These are phyloP conservation scores for Aspergillus terreus DNA, from an alignment of 2,329 filamentous ascomycete species.

Conservation along the genomic window DNA sequence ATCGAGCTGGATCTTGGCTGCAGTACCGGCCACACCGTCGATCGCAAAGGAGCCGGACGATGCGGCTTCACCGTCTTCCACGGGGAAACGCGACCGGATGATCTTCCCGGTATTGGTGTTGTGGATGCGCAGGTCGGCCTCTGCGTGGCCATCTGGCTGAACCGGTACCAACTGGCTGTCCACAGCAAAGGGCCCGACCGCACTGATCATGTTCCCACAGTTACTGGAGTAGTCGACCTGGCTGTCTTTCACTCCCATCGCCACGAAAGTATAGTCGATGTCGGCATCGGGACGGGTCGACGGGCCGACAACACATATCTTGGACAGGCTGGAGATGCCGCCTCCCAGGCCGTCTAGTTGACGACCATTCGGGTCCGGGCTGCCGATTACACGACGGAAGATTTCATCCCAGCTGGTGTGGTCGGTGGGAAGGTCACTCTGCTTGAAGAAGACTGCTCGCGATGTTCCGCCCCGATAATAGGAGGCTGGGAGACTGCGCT, in stretches of 20 bases:
- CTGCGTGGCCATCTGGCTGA: conserved; percentile 28
- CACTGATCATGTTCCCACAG: conserved; percentile 70
- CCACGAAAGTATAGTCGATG: conserved; percentile 69
- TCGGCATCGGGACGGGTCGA: conserved; percentile 51
- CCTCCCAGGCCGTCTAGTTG: conserved; percentile 71
- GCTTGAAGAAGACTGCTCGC: conserved; percentile 59
- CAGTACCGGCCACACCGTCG: conserved; percentile 60
- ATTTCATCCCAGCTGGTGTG: conserved; percentile 50
- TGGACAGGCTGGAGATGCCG: conserved; percentile 65
- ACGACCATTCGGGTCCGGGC: conserved; percentile 61
- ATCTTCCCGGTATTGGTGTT: conserved; percentile 71
- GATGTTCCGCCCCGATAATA: conserved; percentile 70
- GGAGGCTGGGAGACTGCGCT: conserved; percentile 46
- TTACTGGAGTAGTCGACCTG: conserved; percentile 65
- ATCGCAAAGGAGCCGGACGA: conserved; percentile 56
- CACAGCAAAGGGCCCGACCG: conserved; percentile 64
- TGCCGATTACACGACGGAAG: conserved; percentile 59
- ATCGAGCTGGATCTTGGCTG: conserved; percentile 55
- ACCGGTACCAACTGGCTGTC: conserved; percentile 49
- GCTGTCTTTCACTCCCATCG: conserved; percentile 60
- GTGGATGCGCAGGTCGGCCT: conserved; percentile 51
- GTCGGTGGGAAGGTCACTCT: conserved; percentile 49
- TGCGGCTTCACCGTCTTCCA: conserved; percentile 48
- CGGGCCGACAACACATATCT: conserved; percentile 63
- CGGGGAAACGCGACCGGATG: conserved; percentile 56